These are phyloP conservation scores for Collybia nuda DNA, from an alignment of 768 basidiomycete genomes.

Conservation along the genomic window DNA sequence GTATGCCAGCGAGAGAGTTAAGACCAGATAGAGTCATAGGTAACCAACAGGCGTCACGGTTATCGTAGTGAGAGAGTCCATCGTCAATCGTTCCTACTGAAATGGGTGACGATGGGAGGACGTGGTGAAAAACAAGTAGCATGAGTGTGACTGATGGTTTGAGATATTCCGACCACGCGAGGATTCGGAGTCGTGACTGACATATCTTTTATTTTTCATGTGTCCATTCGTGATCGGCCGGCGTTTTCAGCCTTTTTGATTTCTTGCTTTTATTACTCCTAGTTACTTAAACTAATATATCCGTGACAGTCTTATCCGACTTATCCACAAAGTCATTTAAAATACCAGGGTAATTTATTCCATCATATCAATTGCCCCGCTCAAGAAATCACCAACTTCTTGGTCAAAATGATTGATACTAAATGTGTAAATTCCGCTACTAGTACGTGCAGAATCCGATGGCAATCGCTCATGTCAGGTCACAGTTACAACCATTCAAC, in stretches of 20 bases:
- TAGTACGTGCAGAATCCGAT: too few species aligned
- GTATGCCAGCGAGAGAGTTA: background rate
- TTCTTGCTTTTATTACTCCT: background rate
- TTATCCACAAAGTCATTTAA: too few species aligned
- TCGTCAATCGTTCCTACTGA: background rate
- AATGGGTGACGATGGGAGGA: constrained; percentile 6
- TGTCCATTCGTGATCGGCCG: constrained; percentile 2
- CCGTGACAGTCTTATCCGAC: too few species aligned
- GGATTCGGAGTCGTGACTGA: constrained; percentile 12
- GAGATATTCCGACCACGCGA: constrained; percentile 13
- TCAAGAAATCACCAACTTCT: too few species aligned
- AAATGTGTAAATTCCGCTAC: too few species aligned
- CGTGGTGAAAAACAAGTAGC: constrained; percentile 19
- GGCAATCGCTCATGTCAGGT: too few species aligned
- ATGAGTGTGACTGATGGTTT: constrained; percentile 22
- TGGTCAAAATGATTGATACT: too few species aligned
- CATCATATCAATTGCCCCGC: too few species aligned
- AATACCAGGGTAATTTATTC: too few species aligned
- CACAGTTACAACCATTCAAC: too few species aligned
- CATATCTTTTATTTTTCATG: constrained; percentile 15
- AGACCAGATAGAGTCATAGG: background rate
- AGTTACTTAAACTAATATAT: too few species aligned
- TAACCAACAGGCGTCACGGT: background rate
- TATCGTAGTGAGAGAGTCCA: background rate
- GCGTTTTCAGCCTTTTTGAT: constrained; percentile 1